Evolutionary conservation across 176 grass and related monocot genomes (phyloP), one percentile per base, ranked within the genome.

Genomic region (Carex scoparia): DNA sequence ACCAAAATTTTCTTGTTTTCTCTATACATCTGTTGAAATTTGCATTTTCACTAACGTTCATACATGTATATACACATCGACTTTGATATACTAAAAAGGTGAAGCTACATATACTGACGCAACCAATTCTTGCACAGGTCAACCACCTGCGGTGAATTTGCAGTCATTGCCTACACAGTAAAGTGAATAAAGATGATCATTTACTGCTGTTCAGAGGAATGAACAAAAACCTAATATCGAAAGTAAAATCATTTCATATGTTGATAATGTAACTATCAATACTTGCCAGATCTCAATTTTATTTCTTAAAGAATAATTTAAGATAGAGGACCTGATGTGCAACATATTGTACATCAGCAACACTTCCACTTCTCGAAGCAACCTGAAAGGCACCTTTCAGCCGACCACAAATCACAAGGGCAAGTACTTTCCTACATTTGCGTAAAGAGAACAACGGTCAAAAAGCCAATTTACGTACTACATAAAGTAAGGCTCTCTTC

Each of bases 341-440:
- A 85, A 98, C 95, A 89, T 98, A 98, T 82, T 98, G 92, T 87
- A 98, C 93, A 87, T 98, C 95, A 54, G 95, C 95, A 69, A 98
- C 86, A 84, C 89, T 98, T 89, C 95, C 95, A 88, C 93, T 98
- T 84, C 91, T 87, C 51, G 95, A 93, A 80, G 95, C 95, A 92
- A 95, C 90, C 73, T 95, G 95, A 69, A 98, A 98, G 51, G 95
- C 95, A 90, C 88, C 92, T 90, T 98, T 98, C 80, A 98, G 88
- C 87, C 93, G 91, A 15, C 91, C 93, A 63, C 93, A 98, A 13
- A 98, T 90, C 65, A 95, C 91, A 18, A 91, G 94, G 2, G 95
- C 95, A 86, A 98, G 91, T 71, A 98, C 95, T 95, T 95, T 98
- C 91, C 95, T 98, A 73, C 49, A 91, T 57, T 91, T 54, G 81